Evolutionary conservation across 2,329 filamentous ascomycete species (phyloP).

Genomic region (Cordyceps cateniannulata): DNA sequence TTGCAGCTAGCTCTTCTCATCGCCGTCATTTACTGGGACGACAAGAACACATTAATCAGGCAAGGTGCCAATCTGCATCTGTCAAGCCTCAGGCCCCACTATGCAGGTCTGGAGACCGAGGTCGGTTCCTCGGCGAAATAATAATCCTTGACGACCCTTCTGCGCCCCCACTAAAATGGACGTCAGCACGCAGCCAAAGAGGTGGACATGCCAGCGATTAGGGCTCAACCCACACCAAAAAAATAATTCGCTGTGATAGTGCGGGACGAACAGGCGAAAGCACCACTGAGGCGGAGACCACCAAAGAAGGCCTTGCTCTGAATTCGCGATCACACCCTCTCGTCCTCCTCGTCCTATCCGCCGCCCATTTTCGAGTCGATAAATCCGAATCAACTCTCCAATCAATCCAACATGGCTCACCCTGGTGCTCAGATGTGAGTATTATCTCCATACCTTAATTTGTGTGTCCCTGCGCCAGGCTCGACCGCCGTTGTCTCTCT

Average conservation of each 20-base stretch:
- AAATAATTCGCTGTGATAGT: constrained; percentile 16
- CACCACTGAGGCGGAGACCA: constrained; percentile 7
- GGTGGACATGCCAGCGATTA: constrained; percentile 16
- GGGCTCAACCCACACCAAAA: constrained; percentile 27
- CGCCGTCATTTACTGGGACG: background rate
- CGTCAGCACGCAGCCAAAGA: background rate
- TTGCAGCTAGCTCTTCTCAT: background rate
- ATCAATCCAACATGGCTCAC: constrained; percentile 50
- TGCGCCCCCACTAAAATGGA: background rate
- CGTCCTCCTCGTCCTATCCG: constrained; percentile 3
- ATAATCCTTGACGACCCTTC: background rate
- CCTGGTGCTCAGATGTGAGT: constrained; percentile 59
- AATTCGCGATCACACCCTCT: constrained; percentile 11
- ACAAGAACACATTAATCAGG: background rate
- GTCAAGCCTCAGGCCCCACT: background rate
- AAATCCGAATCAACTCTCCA: constrained; percentile 9
- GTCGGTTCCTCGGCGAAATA: background rate
- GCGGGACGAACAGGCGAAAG: constrained; percentile 9
- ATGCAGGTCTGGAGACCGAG: background rate
- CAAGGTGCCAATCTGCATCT: background rate
- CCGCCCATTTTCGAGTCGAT: constrained; percentile 5
- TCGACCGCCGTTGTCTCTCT: background rate
- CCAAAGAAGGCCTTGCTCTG: constrained; percentile 5
- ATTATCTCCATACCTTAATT: constrained; percentile 13
- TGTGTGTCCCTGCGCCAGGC: background rate